phyloP scores from a whole-genome alignment of 2,329 filamentous ascomycete species.

The Teratosphaeria nubilosa region DNA sequence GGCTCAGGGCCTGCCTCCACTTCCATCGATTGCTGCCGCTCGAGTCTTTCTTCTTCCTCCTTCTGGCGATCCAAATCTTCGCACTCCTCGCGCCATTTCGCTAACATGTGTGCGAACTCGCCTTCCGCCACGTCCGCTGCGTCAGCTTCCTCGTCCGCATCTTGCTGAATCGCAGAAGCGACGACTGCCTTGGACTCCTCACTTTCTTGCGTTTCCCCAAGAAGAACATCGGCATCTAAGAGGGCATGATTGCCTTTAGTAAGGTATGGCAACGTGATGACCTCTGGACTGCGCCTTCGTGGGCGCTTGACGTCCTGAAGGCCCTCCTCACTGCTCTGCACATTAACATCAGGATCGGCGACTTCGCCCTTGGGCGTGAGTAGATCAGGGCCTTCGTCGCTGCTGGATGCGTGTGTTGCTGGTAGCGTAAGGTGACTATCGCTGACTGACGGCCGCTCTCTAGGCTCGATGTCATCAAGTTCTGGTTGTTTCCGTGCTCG shows the following conservation, averaged over 20 bases:
- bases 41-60: constrained; percentile 29
- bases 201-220: constrained; percentile 17
- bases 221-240: constrained; percentile 18
- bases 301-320: constrained; percentile 8
- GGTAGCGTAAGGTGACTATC: constrained; percentile 7
- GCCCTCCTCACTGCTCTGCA: constrained; percentile 15
- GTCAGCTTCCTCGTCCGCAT: constrained; percentile 19
- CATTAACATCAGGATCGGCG: constrained; percentile 13
- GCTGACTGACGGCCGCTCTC: constrained; percentile 5
- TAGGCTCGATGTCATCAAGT: constrained; percentile 19
- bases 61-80: constrained; percentile 32
- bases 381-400: constrained; percentile 21
- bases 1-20: constrained; percentile 26
- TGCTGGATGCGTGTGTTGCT: constrained; percentile 17
- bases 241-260: constrained; percentile 20
- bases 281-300: constrained; percentile 28
- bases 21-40: constrained; percentile 25
- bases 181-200: constrained; percentile 25
- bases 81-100: constrained; percentile 31
- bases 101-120: constrained; percentile 30
- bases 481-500: constrained; percentile 8
- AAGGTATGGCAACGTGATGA: constrained; percentile 36
- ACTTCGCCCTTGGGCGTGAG: constrained; percentile 25
- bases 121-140: constrained; percentile 17
- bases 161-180: constrained; percentile 12